Base-by-base conservation (phyloP, 257 asterid genomes). In the Nicotiana otophora region DNA sequence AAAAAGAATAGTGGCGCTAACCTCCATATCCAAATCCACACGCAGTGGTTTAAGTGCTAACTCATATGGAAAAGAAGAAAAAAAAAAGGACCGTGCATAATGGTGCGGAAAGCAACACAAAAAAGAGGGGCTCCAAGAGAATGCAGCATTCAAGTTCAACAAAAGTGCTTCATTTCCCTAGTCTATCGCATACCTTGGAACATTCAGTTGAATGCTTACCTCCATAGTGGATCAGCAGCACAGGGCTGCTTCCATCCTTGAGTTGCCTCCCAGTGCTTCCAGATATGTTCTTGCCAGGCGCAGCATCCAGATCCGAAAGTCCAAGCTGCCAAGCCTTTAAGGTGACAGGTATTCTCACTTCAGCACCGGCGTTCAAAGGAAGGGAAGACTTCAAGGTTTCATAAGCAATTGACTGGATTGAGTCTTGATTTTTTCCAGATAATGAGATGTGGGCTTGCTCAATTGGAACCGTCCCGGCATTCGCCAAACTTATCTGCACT, bases 381-480 rank as follows among this genome's bases (percentile, higher is more conserved):
- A 96, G 95, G 85, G 92, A 88, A 34, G 93, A 88, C 84, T 88
- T 90, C 84, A 96, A 89, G 84, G 90, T 88, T 83, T 96, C 97
- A 81, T 90, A 89, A 84, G 90, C 90, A 82, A 92, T 84, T 65
- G 93, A 91, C 70, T 92, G 89, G 64, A 96, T 92, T 78, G 98
- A 92, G 85, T 96, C 99, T 87, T 96, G 99, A 88, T 96, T 94
- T 87, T 94, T 96, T 85, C 99, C 99, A 5, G 98, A 93, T 82
- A 96, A 84, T 16, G 99, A 96, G 69, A 96, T 82, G 84, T 96
- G 96, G 69, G 97, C 97, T 87, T 94, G 97, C 84, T 96, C 97
- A 85, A 96, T 97, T 33, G 99, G 97, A 85, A 96, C 97, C 17
- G 98, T 96, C 83, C 99, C 98, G 57, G 99, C 99, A 92, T 96